Evolutionary conservation across 306 rosid genomes (phyloP).

Genomic region (Prinsepia uniflora): DNA sequence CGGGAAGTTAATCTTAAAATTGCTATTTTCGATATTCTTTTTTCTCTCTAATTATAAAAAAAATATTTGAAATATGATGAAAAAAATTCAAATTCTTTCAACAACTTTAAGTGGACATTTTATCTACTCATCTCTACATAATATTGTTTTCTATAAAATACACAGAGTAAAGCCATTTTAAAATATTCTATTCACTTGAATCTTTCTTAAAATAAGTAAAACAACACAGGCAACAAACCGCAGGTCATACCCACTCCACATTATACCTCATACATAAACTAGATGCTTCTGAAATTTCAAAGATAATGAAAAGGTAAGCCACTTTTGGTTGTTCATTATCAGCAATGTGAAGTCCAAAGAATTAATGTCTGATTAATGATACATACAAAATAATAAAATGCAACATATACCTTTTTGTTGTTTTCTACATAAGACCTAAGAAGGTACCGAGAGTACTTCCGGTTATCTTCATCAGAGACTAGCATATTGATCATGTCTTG

Average conservation of each 20-base stretch:
- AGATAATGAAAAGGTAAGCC: background rate
- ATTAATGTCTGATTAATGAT: background rate
- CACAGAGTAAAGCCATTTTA: background rate
- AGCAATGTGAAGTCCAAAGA: background rate
- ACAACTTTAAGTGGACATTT: background rate
- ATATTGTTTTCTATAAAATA: background rate
- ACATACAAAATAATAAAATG: background rate
- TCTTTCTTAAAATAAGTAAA: background rate
- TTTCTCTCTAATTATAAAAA: background rate
- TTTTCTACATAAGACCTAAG: conserved; percentile 80
- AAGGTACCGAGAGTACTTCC: conserved; percentile 66
- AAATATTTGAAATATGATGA: background rate
- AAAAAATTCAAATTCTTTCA: background rate
- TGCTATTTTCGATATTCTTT: background rate
- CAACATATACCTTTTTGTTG: conserved; percentile 57
- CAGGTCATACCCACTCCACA: background rate
- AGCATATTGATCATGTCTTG: conserved; percentile 65
- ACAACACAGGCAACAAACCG: background rate
- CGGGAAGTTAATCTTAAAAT: background rate
- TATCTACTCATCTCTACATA: background rate
- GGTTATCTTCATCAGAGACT: conserved; percentile 53
- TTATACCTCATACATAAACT: background rate
- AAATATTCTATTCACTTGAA: background rate
- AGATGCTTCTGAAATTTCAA: background rate
- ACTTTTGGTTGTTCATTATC: background rate